Percentiles rank a stretch among this genome's conserved stretches.
These are phyloP conservation scores for Pseudozyma tsukubaensis DNA, from an alignment of 1,284 basidiomycete species.

Conservation along the genomic window DNA sequence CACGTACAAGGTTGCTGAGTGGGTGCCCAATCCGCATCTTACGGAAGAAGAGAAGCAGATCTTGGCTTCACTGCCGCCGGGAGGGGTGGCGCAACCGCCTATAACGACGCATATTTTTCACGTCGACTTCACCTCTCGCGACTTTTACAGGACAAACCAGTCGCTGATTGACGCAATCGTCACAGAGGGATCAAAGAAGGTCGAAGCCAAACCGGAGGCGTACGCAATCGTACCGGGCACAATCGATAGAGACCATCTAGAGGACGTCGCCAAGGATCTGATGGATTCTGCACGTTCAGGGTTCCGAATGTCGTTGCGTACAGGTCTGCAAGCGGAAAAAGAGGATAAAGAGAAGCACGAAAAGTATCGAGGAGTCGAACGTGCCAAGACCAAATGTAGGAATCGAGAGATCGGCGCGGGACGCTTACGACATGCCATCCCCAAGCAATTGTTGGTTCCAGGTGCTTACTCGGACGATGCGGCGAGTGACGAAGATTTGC, in stretches of 20 bases:
- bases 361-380: conserved; percentile 52
- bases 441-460: conserved; percentile 48
- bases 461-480: conserved; percentile 58
- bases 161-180: conserved; percentile 54
- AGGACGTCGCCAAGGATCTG: conserved; percentile 57
- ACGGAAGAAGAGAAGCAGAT: conserved; percentile 46
- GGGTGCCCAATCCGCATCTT: conserved; percentile 49
- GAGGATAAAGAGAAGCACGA: conserved; percentile 59
- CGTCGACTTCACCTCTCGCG: conserved; percentile 47
- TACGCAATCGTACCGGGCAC: conserved; percentile 53
- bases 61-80: conserved; percentile 37
- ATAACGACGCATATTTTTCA: conserved; percentile 55
- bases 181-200: conserved; percentile 39
- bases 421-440: conserved; percentile 47
- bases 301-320: conserved; percentile 52
- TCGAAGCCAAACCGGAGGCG: conserved; percentile 49
- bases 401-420: conserved; percentile 54
- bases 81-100: conserved; percentile 40
- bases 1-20: conserved; percentile 53
- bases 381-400: conserved; percentile 49
- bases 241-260: conserved; percentile 48
- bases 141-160: conserved; percentile 55
- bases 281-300: conserved; percentile 55
- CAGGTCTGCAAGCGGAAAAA: conserved; percentile 48
- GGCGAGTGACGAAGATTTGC: conserved; percentile 57